A percentile compares a stretch with the other conserved stretches of the same genome.
Evolutionary conservation across 805 yeast species (phyloP).

Genomic region (Wickerhamomyces queroliae): DNA sequence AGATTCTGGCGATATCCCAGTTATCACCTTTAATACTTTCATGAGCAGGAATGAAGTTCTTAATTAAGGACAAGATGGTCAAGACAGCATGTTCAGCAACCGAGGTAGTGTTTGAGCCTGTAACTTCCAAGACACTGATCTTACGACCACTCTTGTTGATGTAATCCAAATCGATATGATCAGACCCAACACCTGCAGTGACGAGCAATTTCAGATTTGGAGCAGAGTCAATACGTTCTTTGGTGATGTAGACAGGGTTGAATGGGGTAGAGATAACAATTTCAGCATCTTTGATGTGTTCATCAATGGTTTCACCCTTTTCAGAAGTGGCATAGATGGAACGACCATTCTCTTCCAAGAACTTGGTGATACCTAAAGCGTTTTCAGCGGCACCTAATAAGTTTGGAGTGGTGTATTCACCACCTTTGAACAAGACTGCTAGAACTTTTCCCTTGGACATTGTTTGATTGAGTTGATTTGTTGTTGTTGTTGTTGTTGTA

Average conservation of each 20-base stretch:
- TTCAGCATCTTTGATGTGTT: slow-evolving; percentile 65
- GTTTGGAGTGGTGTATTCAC: slow-evolving; percentile 29
- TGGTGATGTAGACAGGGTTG: slow-evolving; percentile 72
- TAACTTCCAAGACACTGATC: slow-evolving; percentile 71
- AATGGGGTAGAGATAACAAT: slow-evolving; percentile 78
- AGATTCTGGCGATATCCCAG: slow-evolving; percentile 77
- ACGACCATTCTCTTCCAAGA: slow-evolving; percentile 64
- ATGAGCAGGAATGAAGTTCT: slow-evolving; percentile 78
- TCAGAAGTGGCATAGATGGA: slow-evolving; percentile 57
- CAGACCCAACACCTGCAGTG: slow-evolving; percentile 86
- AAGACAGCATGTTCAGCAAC: slow-evolving; percentile 79
- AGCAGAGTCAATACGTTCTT: slow-evolving; percentile 62
- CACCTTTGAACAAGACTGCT: slow-evolving; percentile 25
- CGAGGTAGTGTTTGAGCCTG: slow-evolving; percentile 75
- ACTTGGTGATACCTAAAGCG: slow-evolving; percentile 64
- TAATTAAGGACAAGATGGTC: slow-evolving; percentile 64
- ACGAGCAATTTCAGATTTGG: slow-evolving; percentile 63
- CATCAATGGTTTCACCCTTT: slow-evolving; percentile 65
- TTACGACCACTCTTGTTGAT: slow-evolving; percentile 50
- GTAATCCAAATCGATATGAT: slow-evolving; percentile 69
- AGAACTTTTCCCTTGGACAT: slow-evolving; percentile 13
- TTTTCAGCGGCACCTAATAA: slow-evolving; percentile 70
- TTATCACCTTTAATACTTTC: slow-evolving; percentile 53
- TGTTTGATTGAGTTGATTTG: neutral
- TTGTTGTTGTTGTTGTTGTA: no score